Evolutionary conservation across 805 yeast genomes (phyloP).

Genomic region (Metschnikowia hibisci): DNA sequence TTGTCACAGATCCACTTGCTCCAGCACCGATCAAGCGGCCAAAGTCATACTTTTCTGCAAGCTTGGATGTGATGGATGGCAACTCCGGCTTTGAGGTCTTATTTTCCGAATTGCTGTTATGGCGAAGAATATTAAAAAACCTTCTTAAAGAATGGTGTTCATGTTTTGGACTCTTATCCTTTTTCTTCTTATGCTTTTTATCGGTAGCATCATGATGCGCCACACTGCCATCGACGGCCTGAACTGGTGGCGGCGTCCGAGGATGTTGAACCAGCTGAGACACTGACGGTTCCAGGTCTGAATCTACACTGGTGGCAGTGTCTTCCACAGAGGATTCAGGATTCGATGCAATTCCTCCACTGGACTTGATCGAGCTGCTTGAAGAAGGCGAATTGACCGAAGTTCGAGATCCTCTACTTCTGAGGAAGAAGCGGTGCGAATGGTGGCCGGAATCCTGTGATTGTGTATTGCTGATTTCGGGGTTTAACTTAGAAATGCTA

Average conservation of each 20-base stretch:
- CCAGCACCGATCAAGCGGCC: slow-evolving; percentile 84
- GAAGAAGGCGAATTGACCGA: slow-evolving; percentile 27
- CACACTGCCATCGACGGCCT: not conserved
- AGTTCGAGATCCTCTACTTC: slow-evolving; percentile 20
- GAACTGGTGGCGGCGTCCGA: not conserved
- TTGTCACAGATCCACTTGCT: slow-evolving; percentile 90
- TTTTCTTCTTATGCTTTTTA: slow-evolving; percentile 4
- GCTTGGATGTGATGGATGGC: slow-evolving; percentile 18
- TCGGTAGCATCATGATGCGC: slow-evolving; percentile 3
- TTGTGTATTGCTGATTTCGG: slow-evolving; percentile 4
- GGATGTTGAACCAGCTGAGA: not conserved
- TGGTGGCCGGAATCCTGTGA: slow-evolving; percentile 3
- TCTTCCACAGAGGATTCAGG: slow-evolving; percentile 9
- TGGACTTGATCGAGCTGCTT: slow-evolving; percentile 19
- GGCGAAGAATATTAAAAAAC: slow-evolving; percentile 48
- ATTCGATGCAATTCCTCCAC: slow-evolving; percentile 10
- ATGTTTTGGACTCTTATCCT: slow-evolving; percentile 4
- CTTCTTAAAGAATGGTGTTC: slow-evolving; percentile 40
- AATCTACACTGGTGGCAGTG: not conserved
- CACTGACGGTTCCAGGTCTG: not conserved
- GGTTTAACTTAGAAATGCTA: slow-evolving; percentile 6
- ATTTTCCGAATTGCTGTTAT: slow-evolving; percentile 15
- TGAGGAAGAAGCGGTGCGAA: slow-evolving; percentile 25
- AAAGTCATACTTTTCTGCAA: slow-evolving; percentile 57
- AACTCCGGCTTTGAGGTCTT: slow-evolving; percentile 9